Base-by-base conservation (phyloP, 192 early-diverging fungal genomes). In the Rhizoclosmatium globosum region DNA sequence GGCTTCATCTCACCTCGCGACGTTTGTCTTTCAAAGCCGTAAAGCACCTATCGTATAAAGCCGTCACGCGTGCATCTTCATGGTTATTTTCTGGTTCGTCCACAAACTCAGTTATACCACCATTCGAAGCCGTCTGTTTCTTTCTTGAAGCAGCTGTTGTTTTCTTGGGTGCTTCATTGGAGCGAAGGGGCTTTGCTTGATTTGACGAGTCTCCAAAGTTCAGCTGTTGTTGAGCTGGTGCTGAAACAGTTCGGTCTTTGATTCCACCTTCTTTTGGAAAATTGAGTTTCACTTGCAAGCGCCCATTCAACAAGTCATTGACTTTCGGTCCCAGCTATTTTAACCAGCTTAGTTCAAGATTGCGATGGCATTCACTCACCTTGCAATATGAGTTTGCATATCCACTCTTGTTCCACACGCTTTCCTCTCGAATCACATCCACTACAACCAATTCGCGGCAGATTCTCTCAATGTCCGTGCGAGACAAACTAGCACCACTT, bases 391-490 rank as follows among this genome's bases (percentile, higher is more conserved):
- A 78, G 53, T 57, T 86, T 56, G 79, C 85, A 74, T 90, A 97
- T 2, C 91, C 92, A 67, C 88, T 86, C 9, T 82, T 83, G 68
- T 92, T 92, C 17, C 79, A 65, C 57, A 92, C 89, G 58, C 88
- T 82, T 23, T 85, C 81, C 79, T 95, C 93, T 41, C 84, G 86
- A 0, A 97, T 74, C 21, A 91, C 77, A 53, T 93, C 88, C 38
- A 91, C 82, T 17, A 87, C 56, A 2, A 92, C 85, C 74, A 97
- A 79, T 19, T 90, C 82, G 47, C 92, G 90, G 56, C 93, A 88
- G n/a, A 97, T 71, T 3, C 94, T 85, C 72, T 95, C 94, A 0
- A 89, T 79, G 56, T 93, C 93, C 1, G 83, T 78, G 61, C 88
- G 88, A 7, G 72, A 72, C 58, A 88, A 82, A 4, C 82, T 71